Conservation (phyloP, 257 asterid genomes). For the Solanum lignicaule region DNA sequence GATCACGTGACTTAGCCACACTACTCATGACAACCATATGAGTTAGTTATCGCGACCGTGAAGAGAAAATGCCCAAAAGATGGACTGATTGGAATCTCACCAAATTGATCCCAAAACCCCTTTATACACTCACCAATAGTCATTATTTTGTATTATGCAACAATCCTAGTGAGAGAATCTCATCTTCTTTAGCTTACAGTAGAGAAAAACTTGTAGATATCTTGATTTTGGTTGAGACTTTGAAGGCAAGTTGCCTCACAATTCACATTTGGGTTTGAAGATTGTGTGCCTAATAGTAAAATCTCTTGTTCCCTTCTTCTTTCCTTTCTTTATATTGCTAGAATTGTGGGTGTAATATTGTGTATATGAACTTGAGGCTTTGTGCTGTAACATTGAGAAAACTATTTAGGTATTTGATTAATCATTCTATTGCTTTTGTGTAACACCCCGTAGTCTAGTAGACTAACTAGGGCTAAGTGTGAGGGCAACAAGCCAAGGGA, state of each 20-base stretch:
- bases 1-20: background rate
- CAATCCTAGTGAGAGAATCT: background rate
- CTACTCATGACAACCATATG: background rate
- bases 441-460: too few species aligned
- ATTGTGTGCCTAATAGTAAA: too few species aligned
- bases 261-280: too few species aligned
- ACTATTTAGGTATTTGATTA: background rate
- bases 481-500: too few species aligned
- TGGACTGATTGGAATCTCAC: background rate
- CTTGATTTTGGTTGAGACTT: background rate
- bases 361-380: background rate
- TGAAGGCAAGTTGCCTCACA: background rate
- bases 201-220: background rate
- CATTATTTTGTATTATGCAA: too few species aligned
- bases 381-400: background rate
- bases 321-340: background rate
- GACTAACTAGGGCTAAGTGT: too few species aligned
- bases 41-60: background rate
- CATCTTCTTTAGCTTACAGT: background rate
- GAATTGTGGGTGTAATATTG: background rate
- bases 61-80: background rate
- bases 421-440: background rate
- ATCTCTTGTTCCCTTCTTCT: background rate
- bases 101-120: background rate
- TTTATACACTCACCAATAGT: background rate